These are phyloP conservation scores for Aspergillus sp. DNA, from an alignment of 2,329 filamentous ascomycete species.

Conservation along the genomic window DNA sequence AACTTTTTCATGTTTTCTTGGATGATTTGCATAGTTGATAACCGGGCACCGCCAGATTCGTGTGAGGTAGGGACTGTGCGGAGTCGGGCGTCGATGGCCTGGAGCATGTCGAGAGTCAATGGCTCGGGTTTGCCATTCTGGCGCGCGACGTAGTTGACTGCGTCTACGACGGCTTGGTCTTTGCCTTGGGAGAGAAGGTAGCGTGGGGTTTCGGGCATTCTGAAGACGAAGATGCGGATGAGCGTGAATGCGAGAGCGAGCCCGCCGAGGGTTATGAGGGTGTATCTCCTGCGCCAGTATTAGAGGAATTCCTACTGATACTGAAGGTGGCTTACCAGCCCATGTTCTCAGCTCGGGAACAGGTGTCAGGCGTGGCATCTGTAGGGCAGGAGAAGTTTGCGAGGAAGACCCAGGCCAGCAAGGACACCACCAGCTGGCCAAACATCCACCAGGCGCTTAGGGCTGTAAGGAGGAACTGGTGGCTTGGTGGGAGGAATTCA, in stretches of 20 bases:
- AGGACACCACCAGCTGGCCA: conserved; percentile 41
- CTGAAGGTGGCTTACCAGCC: conserved; percentile 24
- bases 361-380: conserved; percentile 23
- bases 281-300: conserved; percentile 21
- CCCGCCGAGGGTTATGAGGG: conserved; percentile 27
- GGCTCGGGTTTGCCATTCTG: conserved; percentile 28
- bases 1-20: conserved; percentile 32
- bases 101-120: conserved; percentile 31
- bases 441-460: conserved; percentile 52
- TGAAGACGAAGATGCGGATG: conserved; percentile 29
- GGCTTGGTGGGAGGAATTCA: conserved; percentile 29
- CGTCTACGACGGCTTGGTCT: conserved; percentile 50
- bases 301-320: not conserved
- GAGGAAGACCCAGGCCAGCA: conserved; percentile 31
- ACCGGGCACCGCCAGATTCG: not conserved
- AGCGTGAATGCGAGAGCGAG: conserved; percentile 26
- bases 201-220: conserved; percentile 30
- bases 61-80: conserved; percentile 1
- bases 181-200: conserved; percentile 31
- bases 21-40: conserved; percentile 27
- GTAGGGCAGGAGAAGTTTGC: conserved; percentile 30
- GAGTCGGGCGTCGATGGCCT: conserved; percentile 27
- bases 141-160: conserved; percentile 42
- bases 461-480: conserved; percentile 32
- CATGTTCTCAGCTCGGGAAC: conserved; percentile 25